A percentile compares a stretch with the other conserved stretches of the same genome.
Conservation (phyloP, 306 rosid genomes). For the Prunus kanzakura region DNA sequence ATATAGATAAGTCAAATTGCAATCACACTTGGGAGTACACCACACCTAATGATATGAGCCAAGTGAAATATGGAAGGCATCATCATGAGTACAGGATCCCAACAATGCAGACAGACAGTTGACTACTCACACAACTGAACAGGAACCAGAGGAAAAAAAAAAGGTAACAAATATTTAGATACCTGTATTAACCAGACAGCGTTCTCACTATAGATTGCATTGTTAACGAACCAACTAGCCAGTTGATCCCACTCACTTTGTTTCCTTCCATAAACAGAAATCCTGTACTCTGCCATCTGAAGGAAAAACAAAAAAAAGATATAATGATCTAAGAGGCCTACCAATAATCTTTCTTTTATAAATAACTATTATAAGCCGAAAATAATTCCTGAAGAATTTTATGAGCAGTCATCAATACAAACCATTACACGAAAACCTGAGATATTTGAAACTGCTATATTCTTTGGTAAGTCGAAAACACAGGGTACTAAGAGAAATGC, state of each 20-base stretch:
- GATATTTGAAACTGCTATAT: not conserved
- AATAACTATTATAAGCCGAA: not conserved
- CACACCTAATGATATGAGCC: not conserved
- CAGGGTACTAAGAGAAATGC: not conserved
- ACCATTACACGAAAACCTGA: not conserved
- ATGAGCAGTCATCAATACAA: not conserved
- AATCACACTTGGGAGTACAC: not conserved
- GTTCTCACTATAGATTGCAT: constrained; percentile 67
- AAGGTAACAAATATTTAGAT: constrained; percentile 18
- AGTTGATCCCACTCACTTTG: constrained; percentile 94
- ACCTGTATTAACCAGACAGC: constrained; percentile 96
- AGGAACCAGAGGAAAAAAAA: constrained; percentile 2
- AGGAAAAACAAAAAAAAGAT: constrained; percentile 5
- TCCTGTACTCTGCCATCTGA: constrained; percentile 95
- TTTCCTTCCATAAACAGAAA: constrained; percentile 87
- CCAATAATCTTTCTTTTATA: not conserved
- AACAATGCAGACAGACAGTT: constrained; percentile 8
- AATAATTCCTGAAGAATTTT: not conserved
- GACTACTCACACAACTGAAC: constrained; percentile 14
- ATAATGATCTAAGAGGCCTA: not conserved
- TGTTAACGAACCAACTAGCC: constrained; percentile 93
- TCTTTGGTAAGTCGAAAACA: not conserved
- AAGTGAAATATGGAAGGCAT: not conserved
- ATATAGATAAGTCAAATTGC: not conserved
- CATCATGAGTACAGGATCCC: not conserved